phyloP scores from a whole-genome alignment of 306 rosid species.

The Pueraria montana region DNA sequence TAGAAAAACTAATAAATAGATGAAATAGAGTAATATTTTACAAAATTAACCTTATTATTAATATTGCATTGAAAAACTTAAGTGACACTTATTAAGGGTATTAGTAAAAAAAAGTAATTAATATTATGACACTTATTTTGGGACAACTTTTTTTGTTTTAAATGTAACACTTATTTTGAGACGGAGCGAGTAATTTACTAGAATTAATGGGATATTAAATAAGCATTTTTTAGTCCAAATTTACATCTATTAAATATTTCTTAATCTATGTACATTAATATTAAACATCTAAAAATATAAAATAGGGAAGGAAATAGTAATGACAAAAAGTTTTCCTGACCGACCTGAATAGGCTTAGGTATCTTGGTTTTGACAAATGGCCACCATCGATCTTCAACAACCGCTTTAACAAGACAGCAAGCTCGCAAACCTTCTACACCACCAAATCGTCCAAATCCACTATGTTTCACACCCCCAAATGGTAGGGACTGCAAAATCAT shows the following conservation, averaged over 20 bases:
- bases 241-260: background rate
- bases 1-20: too few species aligned
- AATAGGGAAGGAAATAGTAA: background rate
- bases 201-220: background rate
- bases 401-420: slow-evolving; percentile 90
- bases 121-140: too few species aligned
- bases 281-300: background rate
- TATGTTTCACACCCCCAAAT: slow-evolving; percentile 90
- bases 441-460: slow-evolving; percentile 95
- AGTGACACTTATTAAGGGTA: too few species aligned
- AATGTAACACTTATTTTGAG: too few species aligned
- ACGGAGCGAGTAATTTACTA: too few species aligned
- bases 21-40: too few species aligned
- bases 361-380: slow-evolving; percentile 81
- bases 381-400: slow-evolving; percentile 96
- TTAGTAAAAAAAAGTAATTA: too few species aligned
- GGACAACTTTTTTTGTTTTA: too few species aligned
- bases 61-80: too few species aligned
- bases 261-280: background rate
- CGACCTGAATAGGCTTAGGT: slow-evolving; percentile 91
- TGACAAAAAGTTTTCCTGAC: slow-evolving; percentile 28
- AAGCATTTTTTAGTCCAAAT: too few species aligned
- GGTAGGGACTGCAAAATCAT: slow-evolving; percentile 82
- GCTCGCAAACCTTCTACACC: slow-evolving; percentile 93
- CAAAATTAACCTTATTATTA: too few species aligned